phyloP scores from a whole-genome alignment of 208 protist genomes.

The Paratrypanosoma confusum region DNA sequence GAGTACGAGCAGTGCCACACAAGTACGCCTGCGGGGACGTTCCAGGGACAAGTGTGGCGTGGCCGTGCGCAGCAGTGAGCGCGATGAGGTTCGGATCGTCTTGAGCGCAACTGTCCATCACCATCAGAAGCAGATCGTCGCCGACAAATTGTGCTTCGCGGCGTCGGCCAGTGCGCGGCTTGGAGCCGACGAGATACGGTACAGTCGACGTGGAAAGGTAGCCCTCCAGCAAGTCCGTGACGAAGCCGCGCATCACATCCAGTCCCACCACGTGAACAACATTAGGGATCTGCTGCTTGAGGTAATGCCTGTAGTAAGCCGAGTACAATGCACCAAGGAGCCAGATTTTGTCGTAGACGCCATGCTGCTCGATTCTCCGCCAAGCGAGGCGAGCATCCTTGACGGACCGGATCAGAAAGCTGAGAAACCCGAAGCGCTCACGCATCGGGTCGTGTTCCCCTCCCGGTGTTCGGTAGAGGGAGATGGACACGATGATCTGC shows the following conservation, averaged over 20 bases:
- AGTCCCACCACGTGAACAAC: conserved; percentile 60
- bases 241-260: conserved; percentile 60
- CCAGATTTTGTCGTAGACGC: conserved; percentile 58
- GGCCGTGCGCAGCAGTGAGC: too few species aligned
- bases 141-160: conserved; percentile 12
- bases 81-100: background rate
- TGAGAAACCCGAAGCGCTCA: conserved; percentile 40
- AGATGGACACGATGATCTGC: conserved; percentile 50
- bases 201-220: conserved; percentile 15
- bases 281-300: conserved; percentile 53
- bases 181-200: conserved; percentile 2
- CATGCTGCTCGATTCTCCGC: conserved; percentile 35
- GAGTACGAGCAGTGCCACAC: background rate
- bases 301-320: conserved; percentile 41
- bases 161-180: conserved; percentile 27
- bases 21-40: background rate
- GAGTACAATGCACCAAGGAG: conserved; percentile 48
- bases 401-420: conserved; percentile 57
- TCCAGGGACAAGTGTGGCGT: too few species aligned
- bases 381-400: conserved; percentile 57
- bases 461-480: conserved; percentile 61
- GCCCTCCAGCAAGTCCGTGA: conserved; percentile 44
- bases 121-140: conserved; percentile 4
- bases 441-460: conserved; percentile 62
- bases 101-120: background rate